A percentile compares a stretch with the other conserved stretches of the same genome.
Conservation (phyloP, 2,329 filamentous ascomycete genomes). For the Calycina herbarum region DNA sequence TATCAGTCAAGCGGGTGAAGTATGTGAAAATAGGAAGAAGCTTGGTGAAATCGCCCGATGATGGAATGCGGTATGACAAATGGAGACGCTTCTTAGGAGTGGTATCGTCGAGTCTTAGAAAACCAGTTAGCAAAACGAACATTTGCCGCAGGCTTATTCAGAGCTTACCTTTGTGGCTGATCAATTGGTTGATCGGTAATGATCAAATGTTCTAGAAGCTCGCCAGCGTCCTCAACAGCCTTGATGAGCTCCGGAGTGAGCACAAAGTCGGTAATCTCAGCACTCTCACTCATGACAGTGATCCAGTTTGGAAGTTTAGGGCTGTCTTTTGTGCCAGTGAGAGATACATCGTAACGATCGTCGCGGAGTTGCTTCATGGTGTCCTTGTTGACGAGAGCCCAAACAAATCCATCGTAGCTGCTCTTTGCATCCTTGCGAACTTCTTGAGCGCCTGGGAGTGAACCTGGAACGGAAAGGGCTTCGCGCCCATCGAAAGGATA, state of each 20-base stretch:
- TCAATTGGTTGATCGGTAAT: constrained; percentile 87
- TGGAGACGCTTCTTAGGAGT: constrained; percentile 82
- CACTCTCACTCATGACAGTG: constrained; percentile 95
- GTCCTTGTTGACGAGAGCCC: constrained; percentile 93
- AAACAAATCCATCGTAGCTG: constrained; percentile 87
- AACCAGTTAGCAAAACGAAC: constrained; percentile 13
- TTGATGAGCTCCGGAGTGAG: constrained; percentile 85
- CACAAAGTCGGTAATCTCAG: constrained; percentile 85
- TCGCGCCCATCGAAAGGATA: constrained; percentile 95
- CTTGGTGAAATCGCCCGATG: constrained; percentile 60
- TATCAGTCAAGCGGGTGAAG: constrained; percentile 83
- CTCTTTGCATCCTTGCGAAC: constrained; percentile 59
- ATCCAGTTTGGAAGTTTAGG: constrained; percentile 85
- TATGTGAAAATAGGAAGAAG: constrained; percentile 76
- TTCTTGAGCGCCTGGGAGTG: constrained; percentile 59
- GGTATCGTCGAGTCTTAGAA: constrained; percentile 74
- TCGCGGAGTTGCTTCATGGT: constrained; percentile 86
- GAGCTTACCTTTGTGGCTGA: constrained; percentile 75
- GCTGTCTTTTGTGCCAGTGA: constrained; percentile 92
- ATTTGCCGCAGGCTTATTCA: background rate
- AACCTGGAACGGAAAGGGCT: constrained; percentile 68
- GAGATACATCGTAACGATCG: constrained; percentile 89
- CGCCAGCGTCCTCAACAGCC: constrained; percentile 75
- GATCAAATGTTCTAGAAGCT: constrained; percentile 82
- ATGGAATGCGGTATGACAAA: constrained; percentile 70